Evolutionary conservation across 805 yeast genomes (phyloP).

Genomic region (Ogataea glucozyma): DNA sequence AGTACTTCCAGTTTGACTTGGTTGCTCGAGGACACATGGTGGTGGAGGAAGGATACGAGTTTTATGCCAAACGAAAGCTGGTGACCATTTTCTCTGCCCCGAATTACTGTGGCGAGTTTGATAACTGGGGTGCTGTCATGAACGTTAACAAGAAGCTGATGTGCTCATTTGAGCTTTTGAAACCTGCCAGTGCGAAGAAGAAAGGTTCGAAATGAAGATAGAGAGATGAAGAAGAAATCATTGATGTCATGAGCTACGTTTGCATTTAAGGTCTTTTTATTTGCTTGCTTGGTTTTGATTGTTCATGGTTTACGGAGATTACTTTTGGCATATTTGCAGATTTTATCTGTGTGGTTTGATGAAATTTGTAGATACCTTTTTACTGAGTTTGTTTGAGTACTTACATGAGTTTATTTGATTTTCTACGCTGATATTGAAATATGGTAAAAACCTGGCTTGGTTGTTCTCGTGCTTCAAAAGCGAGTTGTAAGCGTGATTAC

Average conservation of each 20-base stretch:
- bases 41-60: conserved; percentile 86
- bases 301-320: no score
- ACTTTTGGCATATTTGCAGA: neutral
- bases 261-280: no score
- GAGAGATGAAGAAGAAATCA: neutral
- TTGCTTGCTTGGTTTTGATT: no score
- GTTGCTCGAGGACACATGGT: conserved; percentile 88
- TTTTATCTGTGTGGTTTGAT: neutral
- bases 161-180: conserved; percentile 70
- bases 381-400: conserved; percentile 11
- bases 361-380: neutral
- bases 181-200: conserved; percentile 42
- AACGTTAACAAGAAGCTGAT: conserved; percentile 65
- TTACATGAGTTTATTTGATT: conserved; percentile 9
- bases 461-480: no score
- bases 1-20: conserved; percentile 68
- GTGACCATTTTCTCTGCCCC: conserved; percentile 85
- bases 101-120: conserved; percentile 80
- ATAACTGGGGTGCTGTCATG: conserved; percentile 81
- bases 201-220: conserved; percentile 12
- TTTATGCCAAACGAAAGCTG: conserved; percentile 68
- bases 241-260: neutral
- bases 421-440: neutral
- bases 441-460: no score
- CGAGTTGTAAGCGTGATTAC: no score